These are phyloP conservation scores for Aspergillus sergii DNA, from an alignment of 2,329 filamentous ascomycete species.

Conservation along the genomic window DNA sequence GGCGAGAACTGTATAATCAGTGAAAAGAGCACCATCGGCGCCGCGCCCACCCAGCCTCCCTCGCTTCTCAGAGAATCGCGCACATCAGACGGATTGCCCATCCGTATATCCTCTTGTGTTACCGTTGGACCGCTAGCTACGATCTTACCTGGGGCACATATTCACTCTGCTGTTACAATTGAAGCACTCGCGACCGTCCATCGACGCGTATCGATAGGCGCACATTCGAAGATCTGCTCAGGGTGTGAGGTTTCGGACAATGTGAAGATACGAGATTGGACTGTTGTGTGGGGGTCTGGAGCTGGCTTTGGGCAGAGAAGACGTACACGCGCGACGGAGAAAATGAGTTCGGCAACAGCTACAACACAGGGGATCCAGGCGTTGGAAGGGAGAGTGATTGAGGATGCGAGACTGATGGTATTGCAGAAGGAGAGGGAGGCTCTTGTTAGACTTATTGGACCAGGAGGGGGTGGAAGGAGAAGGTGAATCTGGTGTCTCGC, in stretches of 20 bases:
- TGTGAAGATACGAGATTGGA: slow-evolving; percentile 65
- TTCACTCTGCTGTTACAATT: slow-evolving; percentile 41
- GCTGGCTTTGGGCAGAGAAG: slow-evolving; percentile 38
- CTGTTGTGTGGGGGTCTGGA: slow-evolving; percentile 70
- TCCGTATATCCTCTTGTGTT: slow-evolving; percentile 42
- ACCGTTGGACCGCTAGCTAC: slow-evolving; percentile 41
- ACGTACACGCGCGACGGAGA: slow-evolving; percentile 27
- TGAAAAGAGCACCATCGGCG: slow-evolving; percentile 58
- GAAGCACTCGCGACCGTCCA: slow-evolving; percentile 50
- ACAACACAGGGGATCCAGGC: slow-evolving; percentile 13
- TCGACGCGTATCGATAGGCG: slow-evolving; percentile 36
- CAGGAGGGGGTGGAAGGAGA: slow-evolving; percentile 30
- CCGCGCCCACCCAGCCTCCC: slow-evolving; percentile 48
- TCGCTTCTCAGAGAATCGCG: slow-evolving; percentile 2
- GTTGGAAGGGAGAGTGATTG: slow-evolving; percentile 61
- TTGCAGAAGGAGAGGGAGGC: slow-evolving; percentile 70
- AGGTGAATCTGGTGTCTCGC: slow-evolving; percentile 21
- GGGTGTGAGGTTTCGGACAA: slow-evolving; percentile 61
- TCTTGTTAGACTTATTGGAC: slow-evolving; percentile 63
- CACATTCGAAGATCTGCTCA: slow-evolving; percentile 71
- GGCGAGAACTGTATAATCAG: slow-evolving; percentile 81
- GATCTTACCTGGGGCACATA: slow-evolving; percentile 40
- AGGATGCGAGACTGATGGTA: slow-evolving; percentile 64
- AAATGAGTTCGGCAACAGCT: slow-evolving; percentile 13
- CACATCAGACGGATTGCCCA: slow-evolving; percentile 18